These are phyloP conservation scores for Alnus glutinosa DNA, from an alignment of 306 rosid species.

Conservation along the genomic window DNA sequence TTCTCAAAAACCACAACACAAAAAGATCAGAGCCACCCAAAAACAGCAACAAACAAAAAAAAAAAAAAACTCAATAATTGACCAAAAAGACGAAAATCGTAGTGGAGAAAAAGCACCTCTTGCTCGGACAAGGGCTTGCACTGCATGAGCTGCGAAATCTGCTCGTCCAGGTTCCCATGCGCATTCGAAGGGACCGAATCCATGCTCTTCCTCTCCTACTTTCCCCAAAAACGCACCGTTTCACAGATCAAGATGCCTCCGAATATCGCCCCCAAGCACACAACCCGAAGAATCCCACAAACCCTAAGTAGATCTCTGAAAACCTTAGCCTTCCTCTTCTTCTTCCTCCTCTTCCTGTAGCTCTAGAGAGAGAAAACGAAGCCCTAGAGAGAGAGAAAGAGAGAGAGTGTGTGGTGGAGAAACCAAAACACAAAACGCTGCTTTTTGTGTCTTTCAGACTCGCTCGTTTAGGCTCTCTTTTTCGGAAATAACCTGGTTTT, in stretches of 20 bases:
- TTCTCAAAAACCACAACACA: conserved; percentile 11
- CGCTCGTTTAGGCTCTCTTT: conserved; percentile 30
- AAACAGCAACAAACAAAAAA: background rate
- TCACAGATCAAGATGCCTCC: conserved; percentile 41
- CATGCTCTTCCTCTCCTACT: conserved; percentile 39
- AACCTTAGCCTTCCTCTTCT: background rate
- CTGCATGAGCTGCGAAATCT: conserved; percentile 98
- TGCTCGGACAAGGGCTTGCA: conserved; percentile 98
- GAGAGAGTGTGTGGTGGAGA: conserved; percentile 45
- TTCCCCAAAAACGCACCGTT: conserved; percentile 10
- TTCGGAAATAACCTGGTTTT: background rate
- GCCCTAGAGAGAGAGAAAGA: conserved; percentile 15
- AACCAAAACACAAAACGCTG: conserved; percentile 28
- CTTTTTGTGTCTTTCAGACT: conserved; percentile 23
- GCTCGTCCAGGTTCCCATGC: conserved; percentile 82
- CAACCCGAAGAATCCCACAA: background rate
- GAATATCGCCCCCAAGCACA: background rate
- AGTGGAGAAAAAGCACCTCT: conserved; percentile 48
- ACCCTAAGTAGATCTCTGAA: background rate
- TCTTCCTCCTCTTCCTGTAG: conserved; percentile 15
- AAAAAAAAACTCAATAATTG: background rate
- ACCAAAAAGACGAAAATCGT: background rate
- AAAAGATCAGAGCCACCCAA: background rate
- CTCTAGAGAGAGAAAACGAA: conserved; percentile 12
- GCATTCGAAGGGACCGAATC: conserved; percentile 85